Evolutionary conservation across 306 rosid species (phyloP).

Genomic region (Urtica urens): DNA sequence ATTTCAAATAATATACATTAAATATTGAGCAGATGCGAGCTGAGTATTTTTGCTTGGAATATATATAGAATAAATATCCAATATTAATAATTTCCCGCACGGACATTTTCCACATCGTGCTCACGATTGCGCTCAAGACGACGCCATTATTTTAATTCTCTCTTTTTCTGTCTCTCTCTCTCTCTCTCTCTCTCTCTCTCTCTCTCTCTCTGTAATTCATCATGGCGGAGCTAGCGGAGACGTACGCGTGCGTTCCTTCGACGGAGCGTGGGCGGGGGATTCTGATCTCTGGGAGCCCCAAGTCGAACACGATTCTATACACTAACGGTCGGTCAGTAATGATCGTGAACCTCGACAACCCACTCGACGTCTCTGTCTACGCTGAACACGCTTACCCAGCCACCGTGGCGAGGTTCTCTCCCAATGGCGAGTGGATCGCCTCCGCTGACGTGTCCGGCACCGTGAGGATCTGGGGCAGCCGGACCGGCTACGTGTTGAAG

Average conservation of each 20-base stretch:
- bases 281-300: constrained; percentile 72
- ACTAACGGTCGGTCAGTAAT: constrained; percentile 84
- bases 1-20: no score
- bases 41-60: no score
- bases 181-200: no score
- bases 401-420: constrained; percentile 82
- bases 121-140: no score
- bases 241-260: constrained; percentile 70
- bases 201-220: no score
- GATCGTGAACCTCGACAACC: constrained; percentile 61
- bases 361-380: constrained; percentile 69
- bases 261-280: constrained; percentile 95
- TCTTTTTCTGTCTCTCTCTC: no score
- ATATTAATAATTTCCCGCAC: no score
- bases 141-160: no score
- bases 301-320: constrained; percentile 52
- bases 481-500: constrained; percentile 64
- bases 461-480: constrained; percentile 92
- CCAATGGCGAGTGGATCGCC: constrained; percentile 92
- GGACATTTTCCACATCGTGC: no score
- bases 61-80: no score
- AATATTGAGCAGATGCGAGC: no score
- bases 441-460: constrained; percentile 79
- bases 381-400: constrained; percentile 82
- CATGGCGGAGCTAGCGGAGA: constrained; percentile 54